phyloP scores from a whole-genome alignment of 805 yeast species.

The Huiozyma naganishii region DNA sequence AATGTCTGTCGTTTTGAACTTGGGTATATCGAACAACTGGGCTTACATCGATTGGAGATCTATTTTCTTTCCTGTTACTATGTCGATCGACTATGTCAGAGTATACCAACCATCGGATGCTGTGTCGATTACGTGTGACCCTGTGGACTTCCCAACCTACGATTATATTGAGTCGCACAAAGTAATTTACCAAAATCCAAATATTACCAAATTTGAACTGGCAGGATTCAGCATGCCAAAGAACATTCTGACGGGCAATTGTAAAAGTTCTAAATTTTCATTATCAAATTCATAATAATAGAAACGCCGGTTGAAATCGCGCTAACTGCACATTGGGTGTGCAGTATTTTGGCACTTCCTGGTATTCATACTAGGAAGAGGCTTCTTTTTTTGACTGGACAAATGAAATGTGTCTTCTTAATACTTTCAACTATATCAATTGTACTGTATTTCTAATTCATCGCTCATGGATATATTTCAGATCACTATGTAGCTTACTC shows the following conservation, averaged over 20 bases:
- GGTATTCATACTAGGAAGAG: no score
- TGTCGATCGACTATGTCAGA: slow-evolving; percentile 79
- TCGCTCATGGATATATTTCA: no score
- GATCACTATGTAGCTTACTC: no score
- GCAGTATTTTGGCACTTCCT: no score
- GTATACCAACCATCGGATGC: slow-evolving; percentile 71
- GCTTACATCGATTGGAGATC: slow-evolving; percentile 86
- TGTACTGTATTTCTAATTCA: no score
- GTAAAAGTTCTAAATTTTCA: slow-evolving; percentile 26
- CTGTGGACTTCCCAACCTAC: slow-evolving; percentile 70
- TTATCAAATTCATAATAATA: background rate
- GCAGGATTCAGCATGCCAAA: slow-evolving; percentile 69
- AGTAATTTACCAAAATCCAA: slow-evolving; percentile 56
- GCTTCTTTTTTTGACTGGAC: no score
- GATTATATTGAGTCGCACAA: slow-evolving; percentile 68
- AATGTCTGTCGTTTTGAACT: slow-evolving; percentile 76
- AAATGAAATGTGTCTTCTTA: no score
- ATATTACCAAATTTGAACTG: slow-evolving; percentile 60
- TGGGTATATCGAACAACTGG: slow-evolving; percentile 90
- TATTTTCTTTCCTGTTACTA: slow-evolving; percentile 62
- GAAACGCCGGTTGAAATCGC: no score
- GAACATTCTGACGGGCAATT: slow-evolving; percentile 47
- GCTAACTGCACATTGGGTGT: no score
- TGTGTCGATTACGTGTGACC: slow-evolving; percentile 70
- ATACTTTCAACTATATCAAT: no score